phyloP scores from a whole-genome alignment of 2,329 filamentous ascomycete genomes.

The Verticillium zaregamsianum region DNA sequence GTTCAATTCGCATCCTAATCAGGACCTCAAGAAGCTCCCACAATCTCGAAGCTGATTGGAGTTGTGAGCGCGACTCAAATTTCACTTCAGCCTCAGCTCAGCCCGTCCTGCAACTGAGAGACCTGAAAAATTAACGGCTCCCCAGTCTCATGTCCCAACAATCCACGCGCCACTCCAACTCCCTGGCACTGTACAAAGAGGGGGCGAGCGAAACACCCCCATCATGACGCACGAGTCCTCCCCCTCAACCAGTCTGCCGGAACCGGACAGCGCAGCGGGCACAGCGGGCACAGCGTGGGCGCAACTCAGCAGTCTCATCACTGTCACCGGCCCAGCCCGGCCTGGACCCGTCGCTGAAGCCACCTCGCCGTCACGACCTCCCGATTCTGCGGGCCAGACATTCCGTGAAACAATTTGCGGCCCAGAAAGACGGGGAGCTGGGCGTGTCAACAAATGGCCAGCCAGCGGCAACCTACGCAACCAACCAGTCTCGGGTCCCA shows the following conservation, averaged over 20 bases:
- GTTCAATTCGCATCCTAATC: neutral
- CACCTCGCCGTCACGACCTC: neutral
- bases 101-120: too few relatives aligned
- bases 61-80: too few relatives aligned
- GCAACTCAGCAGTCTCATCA: neutral
- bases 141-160: too few relatives aligned
- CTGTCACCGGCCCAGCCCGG: neutral
- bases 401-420: neutral
- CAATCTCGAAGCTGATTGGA: too few relatives aligned
- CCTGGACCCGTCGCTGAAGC: neutral
- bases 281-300: neutral
- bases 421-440: neutral
- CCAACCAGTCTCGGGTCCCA: neutral
- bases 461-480: neutral
- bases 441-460: neutral
- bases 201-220: neutral
- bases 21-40: too few relatives aligned
- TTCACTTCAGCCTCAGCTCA: too few relatives aligned
- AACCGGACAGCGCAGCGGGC: neutral
- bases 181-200: neutral
- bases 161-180: too few relatives aligned
- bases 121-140: too few relatives aligned
- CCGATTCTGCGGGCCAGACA: neutral
- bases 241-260: neutral
- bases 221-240: neutral